A percentile compares a stretch with the other conserved stretches of the same genome.
Conservation (phyloP, 192 early-diverging fungal genomes). For the Coemansia sp. region DNA sequence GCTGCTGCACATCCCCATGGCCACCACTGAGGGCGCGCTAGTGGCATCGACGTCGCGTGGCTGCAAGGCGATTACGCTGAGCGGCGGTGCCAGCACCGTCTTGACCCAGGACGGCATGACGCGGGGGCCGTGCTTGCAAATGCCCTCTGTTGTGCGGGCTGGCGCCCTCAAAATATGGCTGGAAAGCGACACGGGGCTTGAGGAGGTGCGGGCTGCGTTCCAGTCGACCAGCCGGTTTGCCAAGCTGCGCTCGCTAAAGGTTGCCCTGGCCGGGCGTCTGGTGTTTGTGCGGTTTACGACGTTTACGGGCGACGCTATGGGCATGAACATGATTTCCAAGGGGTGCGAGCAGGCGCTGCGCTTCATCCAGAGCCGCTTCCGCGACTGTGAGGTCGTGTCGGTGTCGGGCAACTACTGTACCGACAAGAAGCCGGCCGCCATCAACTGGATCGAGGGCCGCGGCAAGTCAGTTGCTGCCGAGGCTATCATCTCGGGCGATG, state of each 20-base stretch:
- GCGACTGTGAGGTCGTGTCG: slow-evolving; percentile 71
- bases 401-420: slow-evolving; percentile 93
- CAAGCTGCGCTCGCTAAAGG: slow-evolving; percentile 72
- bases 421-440: slow-evolving; percentile 93
- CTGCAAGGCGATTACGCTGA: slow-evolving; percentile 88
- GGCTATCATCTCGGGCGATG: slow-evolving; percentile 70
- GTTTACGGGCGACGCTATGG: slow-evolving; percentile 93
- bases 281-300: slow-evolving; percentile 86
- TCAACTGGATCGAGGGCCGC: slow-evolving; percentile 97
- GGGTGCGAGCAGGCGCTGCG: slow-evolving; percentile 81
- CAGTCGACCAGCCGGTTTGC: slow-evolving; percentile 88
- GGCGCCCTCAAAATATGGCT: slow-evolving; percentile 67
- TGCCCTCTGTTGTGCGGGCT: slow-evolving; percentile 63
- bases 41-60: slow-evolving; percentile 89
- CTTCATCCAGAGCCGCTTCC: slow-evolving; percentile 56
- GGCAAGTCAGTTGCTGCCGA: slow-evolving; percentile 89
- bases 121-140: slow-evolving; percentile 85
- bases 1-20: slow-evolving; percentile 84
- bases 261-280: slow-evolving; percentile 73
- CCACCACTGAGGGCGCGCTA: slow-evolving; percentile 87
- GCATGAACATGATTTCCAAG: slow-evolving; percentile 98
- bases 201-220: slow-evolving; percentile 67
- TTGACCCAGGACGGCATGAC: slow-evolving; percentile 84
- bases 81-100: slow-evolving; percentile 77
- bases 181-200: slow-evolving; percentile 57